Evolutionary conservation across 805 yeast genomes (phyloP).

Genomic region (Saccharomycopsis lassenensis): DNA sequence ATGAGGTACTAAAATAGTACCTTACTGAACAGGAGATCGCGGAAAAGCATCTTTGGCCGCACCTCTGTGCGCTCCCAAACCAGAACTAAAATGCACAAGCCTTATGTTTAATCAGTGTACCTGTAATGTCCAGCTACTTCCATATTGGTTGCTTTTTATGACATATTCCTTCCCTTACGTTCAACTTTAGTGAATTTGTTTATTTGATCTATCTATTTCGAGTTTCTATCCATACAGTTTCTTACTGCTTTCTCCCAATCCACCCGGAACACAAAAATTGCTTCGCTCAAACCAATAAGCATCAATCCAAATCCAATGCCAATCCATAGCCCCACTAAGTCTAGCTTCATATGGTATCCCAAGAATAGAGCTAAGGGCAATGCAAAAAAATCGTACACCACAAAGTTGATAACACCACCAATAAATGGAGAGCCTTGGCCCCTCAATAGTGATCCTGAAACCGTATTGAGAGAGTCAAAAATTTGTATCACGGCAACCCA

Average conservation of each 20-base stretch:
- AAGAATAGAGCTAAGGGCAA: slow-evolving; percentile 53
- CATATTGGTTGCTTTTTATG: too few species aligned
- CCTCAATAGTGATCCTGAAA: slow-evolving; percentile 69
- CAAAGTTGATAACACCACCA: slow-evolving; percentile 61
- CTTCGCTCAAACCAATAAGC: slow-evolving; percentile 39
- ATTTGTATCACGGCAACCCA: slow-evolving; percentile 59
- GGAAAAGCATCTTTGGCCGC: too few species aligned
- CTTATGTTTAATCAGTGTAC: too few species aligned
- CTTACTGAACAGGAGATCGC: too few species aligned
- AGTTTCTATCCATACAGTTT: slow-evolving; percentile 16
- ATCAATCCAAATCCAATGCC: slow-evolving; percentile 58
- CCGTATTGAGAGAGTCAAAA: slow-evolving; percentile 61
- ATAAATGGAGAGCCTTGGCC: slow-evolving; percentile 80
- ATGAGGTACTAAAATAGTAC: too few species aligned
- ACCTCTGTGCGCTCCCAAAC: too few species aligned
- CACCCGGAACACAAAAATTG: slow-evolving; percentile 33
- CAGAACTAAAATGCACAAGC: too few species aligned
- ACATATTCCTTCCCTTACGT: too few species aligned
- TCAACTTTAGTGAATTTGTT: not conserved
- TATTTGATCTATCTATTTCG: not conserved
- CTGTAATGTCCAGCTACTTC: too few species aligned
- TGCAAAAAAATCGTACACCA: slow-evolving; percentile 62
- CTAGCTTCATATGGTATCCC: slow-evolving; percentile 40
- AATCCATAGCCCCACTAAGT: slow-evolving; percentile 62
- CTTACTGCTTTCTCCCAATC: slow-evolving; percentile 36